Percentiles rank a stretch among this genome's conserved stretches.
Conservation (phyloP, 2,329 filamentous ascomycete species). For the Sordariomycetes sp. region DNA sequence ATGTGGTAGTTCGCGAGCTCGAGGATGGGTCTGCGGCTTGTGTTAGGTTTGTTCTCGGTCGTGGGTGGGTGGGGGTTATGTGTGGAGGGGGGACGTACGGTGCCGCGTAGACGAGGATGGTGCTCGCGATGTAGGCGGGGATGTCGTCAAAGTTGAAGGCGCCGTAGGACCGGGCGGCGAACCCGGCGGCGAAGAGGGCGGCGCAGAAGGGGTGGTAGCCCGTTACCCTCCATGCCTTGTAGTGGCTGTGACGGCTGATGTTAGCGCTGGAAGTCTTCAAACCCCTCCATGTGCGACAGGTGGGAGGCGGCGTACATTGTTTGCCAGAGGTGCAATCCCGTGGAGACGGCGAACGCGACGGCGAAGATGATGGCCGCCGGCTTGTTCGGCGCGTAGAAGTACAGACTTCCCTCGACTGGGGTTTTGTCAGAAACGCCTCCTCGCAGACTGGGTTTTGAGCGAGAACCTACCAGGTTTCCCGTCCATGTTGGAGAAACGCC, state of each 20-base stretch:
- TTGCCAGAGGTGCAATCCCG: conserved; percentile 29
- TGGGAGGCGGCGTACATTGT: conserved; percentile 28
- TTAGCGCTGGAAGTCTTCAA: no score
- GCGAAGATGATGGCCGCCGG: conserved; percentile 35
- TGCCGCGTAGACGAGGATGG: conserved; percentile 21
- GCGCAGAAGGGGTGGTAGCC: conserved; percentile 39
- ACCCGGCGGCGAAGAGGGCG: conserved; percentile 39
- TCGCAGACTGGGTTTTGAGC: not conserved
- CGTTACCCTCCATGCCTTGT: conserved; percentile 39
- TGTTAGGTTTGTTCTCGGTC: not conserved
- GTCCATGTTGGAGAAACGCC: no score
- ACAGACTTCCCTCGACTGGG: conserved; percentile 27
- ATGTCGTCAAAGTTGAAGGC: conserved; percentile 33
- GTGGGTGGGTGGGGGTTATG: not conserved
- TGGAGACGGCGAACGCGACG: conserved; percentile 25
- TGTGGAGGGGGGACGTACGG: conserved; percentile 20
- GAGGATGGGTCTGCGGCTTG: conserved; percentile 38
- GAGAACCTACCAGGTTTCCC: no score
- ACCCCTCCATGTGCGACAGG: no score
- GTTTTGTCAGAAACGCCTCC: not conserved
- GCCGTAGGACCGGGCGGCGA: conserved; percentile 39
- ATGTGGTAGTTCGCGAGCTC: conserved; percentile 55
- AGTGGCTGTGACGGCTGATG: conserved; percentile 23
- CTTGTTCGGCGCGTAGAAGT: conserved; percentile 35
- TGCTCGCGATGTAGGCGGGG: conserved; percentile 23